Evolutionary conservation across 2,329 filamentous ascomycete species (phyloP), one percentile per base, ranked within the genome.

Genomic region (Neofusicoccum laricinum): DNA sequence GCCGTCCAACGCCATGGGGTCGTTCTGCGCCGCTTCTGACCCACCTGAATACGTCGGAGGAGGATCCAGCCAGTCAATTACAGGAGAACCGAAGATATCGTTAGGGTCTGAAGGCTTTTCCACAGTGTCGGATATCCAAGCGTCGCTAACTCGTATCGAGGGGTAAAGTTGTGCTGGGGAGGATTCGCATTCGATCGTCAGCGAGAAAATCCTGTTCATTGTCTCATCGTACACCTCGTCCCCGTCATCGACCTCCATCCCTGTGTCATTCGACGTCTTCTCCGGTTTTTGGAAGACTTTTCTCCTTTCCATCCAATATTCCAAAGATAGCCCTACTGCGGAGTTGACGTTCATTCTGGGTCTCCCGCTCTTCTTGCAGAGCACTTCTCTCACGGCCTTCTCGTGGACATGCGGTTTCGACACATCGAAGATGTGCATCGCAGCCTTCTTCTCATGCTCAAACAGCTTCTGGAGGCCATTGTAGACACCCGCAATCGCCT

Each of bases 401-500:
- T 81, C 77, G 34, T 84, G 82, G 1, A 69, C 67, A 36, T 71
- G 64, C 5, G 80, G 75, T 69, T 81, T 83, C 25, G 71, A 68
- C 1, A 70, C 71, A 5, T 70, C 70, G 11, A 75, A 61, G 2
- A 75, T 51, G 1, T 72, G 71, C 25, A 76, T 67, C 11, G 75
- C 72, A 58, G 72, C 68, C 64, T 85, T 81, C 66, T 88, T 78
- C 72, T 95, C 91, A 81, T 90, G 90, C 50, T 86, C 81, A 71
- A 90, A 87, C n/a, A 96, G 78, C 69, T 83, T 87, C 65, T 84
- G 81, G 66, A 95, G 78, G 71, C 90, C 91, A 64, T 84, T 84
- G 73, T 89, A 91, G 5, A 96, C 81, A 2, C 90, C 90, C 3
- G 86, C 87, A 49, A 94, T 81, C 0, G 91, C 91, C 72, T 92